Base-by-base conservation (phyloP, 1,284 basidiomycete species). In the Stereum hirsutum region DNA sequence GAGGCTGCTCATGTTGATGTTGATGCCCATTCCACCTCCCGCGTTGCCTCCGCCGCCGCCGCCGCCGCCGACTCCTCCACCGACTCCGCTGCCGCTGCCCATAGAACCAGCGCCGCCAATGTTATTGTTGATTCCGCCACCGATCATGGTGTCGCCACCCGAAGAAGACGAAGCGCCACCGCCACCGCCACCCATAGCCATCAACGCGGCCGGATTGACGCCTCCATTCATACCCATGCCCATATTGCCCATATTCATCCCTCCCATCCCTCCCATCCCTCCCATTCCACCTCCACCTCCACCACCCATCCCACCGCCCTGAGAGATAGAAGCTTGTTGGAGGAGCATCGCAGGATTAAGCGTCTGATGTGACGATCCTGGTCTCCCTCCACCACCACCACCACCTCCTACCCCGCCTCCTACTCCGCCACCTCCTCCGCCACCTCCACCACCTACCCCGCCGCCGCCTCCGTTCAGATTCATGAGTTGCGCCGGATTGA, bases 91-190 rank as follows among this genome's bases (percentile, higher is more conserved):
- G 2, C 19, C 20, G 34, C 34, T 35, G 34, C n/a, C 4, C 6
- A 11, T 11, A 11, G 34, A 12, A 19, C 34, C 34, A 35, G 14
- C n/a, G 12, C 14, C 19, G 14, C 34, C 34, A 19, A 11, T 19
- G 14, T 35, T 19, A 20, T 20, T 19, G 14, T 12, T 11, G 17
- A 1, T 19, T 15, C n/a, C n/a, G n/a, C n/a, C n/a, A n/a, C n/a
- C n/a, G n/a, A 43, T 50, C 46, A 39, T 48, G 45, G 41, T 49
- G 48, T 46, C 54, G 39, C 46, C 42, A 26, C 40, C 39, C 28
- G 31, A 31, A 30, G 27, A n/a, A 37, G 48, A 44, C 2, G 28
- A 2, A 2, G 28, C 10, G 11, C 28, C 28, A 2, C 28, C 28
- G 28, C 28, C 28, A n/a, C 28, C 28, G 28, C 28, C 28, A 17